phyloP scores from a whole-genome alignment of 192 early-diverging fungal genomes.

The Phycomyces nitens region DNA sequence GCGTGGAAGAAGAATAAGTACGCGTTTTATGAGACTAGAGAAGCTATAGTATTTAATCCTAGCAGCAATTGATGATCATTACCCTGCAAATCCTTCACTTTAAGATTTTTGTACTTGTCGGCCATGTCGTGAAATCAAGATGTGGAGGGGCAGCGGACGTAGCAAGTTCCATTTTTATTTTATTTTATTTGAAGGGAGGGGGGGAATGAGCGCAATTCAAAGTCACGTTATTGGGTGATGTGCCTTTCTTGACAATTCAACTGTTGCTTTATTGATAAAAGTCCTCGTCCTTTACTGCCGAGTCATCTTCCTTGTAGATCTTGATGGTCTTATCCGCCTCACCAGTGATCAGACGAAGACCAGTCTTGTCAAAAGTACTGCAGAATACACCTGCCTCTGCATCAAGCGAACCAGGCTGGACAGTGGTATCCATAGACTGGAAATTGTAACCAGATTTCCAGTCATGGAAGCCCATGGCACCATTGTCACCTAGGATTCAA shows the following conservation, averaged over 20 bases:
- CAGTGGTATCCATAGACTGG: conserved; percentile 81
- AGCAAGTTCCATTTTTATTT: too few species aligned
- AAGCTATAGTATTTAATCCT: background rate
- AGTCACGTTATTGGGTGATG: background rate
- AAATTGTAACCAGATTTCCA: conserved; percentile 96
- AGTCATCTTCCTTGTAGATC: conserved; percentile 89
- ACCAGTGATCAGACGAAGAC: conserved; percentile 92
- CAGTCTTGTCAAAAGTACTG: conserved; percentile 93
- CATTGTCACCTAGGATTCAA: conserved; percentile 72
- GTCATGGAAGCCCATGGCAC: conserved; percentile 96
- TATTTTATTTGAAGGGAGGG: background rate
- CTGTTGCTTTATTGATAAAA: conserved; percentile 26
- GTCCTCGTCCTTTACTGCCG: conserved; percentile 50
- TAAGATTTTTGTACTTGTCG: conserved; percentile 39
- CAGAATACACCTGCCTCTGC: conserved; percentile 95
- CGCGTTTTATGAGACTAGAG: background rate
- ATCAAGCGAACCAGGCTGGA: conserved; percentile 94
- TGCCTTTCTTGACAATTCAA: background rate
- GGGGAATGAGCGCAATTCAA: conserved; percentile 5
- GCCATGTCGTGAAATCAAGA: conserved; percentile 11
- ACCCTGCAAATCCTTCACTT: conserved; percentile 53
- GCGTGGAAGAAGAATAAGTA: background rate
- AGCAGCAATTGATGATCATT: background rate
- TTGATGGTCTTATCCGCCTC: conserved; percentile 99
- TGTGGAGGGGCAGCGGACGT: too few species aligned